Percentiles rank a stretch among this genome's conserved stretches.
Conservation (phyloP, 2,329 filamentous ascomycete genomes). For the Clarireedia sp. region DNA sequence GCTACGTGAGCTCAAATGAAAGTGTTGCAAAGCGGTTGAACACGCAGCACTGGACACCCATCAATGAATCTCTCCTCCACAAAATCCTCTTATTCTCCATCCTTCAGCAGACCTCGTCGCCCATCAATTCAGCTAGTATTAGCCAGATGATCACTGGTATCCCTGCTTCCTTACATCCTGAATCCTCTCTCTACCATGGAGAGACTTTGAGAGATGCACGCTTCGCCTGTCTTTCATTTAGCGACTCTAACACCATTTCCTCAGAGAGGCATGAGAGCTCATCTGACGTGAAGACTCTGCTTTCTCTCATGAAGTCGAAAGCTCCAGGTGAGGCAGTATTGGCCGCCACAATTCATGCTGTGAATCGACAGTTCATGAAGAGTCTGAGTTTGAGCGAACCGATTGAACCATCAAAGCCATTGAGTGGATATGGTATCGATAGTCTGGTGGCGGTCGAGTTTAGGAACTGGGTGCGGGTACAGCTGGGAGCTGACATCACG, state of each 20-base stretch:
- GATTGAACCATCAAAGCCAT: neutral
- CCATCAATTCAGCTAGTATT: neutral
- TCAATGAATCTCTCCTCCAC: neutral
- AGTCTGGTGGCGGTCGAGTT: conserved; percentile 17
- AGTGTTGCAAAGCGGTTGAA: neutral
- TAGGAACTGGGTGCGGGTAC: conserved; percentile 13
- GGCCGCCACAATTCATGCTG: neutral
- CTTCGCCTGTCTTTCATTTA: neutral
- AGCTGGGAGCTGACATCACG: conserved; percentile 13
- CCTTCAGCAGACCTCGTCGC: neutral
- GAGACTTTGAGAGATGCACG: neutral
- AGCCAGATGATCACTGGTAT: neutral
- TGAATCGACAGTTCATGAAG: conserved; percentile 5
- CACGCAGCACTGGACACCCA: neutral
- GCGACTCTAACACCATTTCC: neutral
- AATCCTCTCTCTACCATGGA: neutral
- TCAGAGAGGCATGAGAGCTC: neutral
- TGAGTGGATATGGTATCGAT: conserved; percentile 16
- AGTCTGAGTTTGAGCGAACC: neutral
- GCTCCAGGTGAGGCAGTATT: neutral
- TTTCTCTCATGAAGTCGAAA: neutral
- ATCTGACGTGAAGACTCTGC: neutral
- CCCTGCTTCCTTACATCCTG: neutral
- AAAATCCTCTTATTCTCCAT: neutral
- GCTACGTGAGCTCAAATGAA: conserved; percentile 16